These are phyloP conservation scores for Fusarium denticulatum DNA, from an alignment of 2,329 filamentous ascomycete species.

Conservation along the genomic window DNA sequence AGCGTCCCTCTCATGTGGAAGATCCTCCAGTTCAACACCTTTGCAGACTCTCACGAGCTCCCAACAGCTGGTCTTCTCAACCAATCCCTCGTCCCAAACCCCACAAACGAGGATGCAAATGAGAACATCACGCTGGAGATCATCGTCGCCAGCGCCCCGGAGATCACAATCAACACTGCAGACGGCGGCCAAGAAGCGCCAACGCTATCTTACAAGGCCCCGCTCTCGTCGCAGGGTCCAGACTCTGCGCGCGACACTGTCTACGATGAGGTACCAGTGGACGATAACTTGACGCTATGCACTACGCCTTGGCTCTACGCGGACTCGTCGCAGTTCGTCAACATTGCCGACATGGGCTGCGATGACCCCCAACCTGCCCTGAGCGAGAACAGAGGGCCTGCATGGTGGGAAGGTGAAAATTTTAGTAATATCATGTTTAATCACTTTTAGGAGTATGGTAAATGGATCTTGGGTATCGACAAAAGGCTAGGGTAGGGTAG, in stretches of 20 bases:
- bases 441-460: conserved; percentile 45
- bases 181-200: conserved; percentile 62
- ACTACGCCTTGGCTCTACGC: conserved; percentile 57
- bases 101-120: conserved; percentile 45
- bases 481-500: background rate
- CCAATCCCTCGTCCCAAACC: conserved; percentile 50
- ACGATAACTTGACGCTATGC: conserved; percentile 53
- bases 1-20: conserved; percentile 65
- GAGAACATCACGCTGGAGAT: conserved; percentile 58
- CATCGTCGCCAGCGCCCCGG: conserved; percentile 61
- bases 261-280: conserved; percentile 45
- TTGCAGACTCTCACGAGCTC: conserved; percentile 49
- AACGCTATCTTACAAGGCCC: conserved; percentile 50
- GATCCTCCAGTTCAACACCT: conserved; percentile 59
- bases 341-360: conserved; percentile 50
- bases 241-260: conserved; percentile 38
- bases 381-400: conserved; percentile 40
- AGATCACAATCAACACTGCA: conserved; percentile 61
- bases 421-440: conserved; percentile 53
- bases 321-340: conserved; percentile 52
- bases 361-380: conserved; percentile 43
- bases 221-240: conserved; percentile 33
- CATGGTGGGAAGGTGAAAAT: conserved; percentile 55
- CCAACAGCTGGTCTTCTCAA: conserved; percentile 54
- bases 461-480: background rate